Evolutionary conservation across 371 early-diverging fungal species (phyloP).

Genomic region (Phascolomyces articulosus): DNA sequence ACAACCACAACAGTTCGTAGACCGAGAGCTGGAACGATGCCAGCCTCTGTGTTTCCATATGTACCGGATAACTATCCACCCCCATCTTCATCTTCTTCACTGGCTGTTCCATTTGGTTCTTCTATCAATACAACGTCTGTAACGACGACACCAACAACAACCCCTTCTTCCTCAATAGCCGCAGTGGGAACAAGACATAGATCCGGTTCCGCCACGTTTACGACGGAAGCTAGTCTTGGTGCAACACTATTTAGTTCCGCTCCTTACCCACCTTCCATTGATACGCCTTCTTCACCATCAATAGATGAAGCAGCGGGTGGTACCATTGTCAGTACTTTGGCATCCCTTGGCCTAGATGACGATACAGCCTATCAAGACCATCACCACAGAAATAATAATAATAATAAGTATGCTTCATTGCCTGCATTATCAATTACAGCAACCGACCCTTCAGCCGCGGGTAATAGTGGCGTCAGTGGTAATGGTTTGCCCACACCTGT

Average conservation of each 20-base stretch:
- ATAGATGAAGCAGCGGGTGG: conserved; percentile 41
- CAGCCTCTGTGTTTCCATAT: conserved; percentile 17
- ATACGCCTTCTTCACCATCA: conserved; percentile 18
- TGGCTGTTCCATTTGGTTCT: conserved; percentile 12
- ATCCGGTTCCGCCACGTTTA: conserved; percentile 49
- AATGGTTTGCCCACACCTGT: conserved; percentile 23
- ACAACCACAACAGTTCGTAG: conserved; percentile 18
- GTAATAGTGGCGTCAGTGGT: background rate
- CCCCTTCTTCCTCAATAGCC: conserved; percentile 8
- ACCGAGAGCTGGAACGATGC: conserved; percentile 51
- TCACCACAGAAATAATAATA: background rate
- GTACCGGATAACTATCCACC: background rate
- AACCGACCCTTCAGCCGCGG: background rate
- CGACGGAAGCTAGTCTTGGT: conserved; percentile 50
- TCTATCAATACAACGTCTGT: conserved; percentile 7
- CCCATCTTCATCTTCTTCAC: background rate
- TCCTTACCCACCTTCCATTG: conserved; percentile 29
- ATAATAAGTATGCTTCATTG: background rate
- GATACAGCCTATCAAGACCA: conserved; percentile 3
- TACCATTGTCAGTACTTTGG: conserved; percentile 64
- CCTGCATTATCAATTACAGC: conserved; percentile 9
- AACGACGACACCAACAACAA: too few relatives aligned
- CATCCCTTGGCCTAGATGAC: conserved; percentile 75
- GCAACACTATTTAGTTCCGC: conserved; percentile 44
- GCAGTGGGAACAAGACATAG: conserved; percentile 38